These are phyloP conservation scores for Neocatenulostroma microsporum DNA, from an alignment of 2,329 filamentous ascomycete species.

Conservation along the genomic window DNA sequence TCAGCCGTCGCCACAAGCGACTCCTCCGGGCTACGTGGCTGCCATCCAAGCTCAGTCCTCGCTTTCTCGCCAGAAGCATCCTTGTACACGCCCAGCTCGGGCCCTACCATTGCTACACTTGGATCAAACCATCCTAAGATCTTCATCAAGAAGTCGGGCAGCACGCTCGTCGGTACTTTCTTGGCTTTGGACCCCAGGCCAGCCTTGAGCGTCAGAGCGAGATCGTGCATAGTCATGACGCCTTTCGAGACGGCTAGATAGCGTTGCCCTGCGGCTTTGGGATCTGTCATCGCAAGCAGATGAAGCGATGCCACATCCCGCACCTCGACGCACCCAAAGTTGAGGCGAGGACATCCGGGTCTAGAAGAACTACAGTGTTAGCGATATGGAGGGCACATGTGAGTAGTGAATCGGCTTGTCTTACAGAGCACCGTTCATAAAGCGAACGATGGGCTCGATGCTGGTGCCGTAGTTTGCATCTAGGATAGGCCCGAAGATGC, in stretches of 20 bases:
- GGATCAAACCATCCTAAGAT: conserved; percentile 15
- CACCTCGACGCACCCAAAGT: conserved; percentile 25
- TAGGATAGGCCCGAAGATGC: conserved; percentile 27
- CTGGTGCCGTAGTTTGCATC: conserved; percentile 18
- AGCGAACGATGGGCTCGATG: conserved; percentile 19
- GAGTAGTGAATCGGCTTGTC: conserved; percentile 22
- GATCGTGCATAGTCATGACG: conserved; percentile 16
- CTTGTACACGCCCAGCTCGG: conserved; percentile 19
- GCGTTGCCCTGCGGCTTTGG: conserved; percentile 20
- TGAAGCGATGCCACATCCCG: conserved; percentile 29
- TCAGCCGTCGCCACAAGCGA: conserved; percentile 17
- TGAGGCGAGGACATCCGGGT: neutral
- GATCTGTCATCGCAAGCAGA: conserved; percentile 23
- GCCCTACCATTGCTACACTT: conserved; percentile 14
- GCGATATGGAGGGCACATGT: conserved; percentile 8
- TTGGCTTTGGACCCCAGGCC: conserved; percentile 13
- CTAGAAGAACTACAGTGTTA: neutral
- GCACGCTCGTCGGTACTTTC: conserved; percentile 13
- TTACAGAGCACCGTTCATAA: conserved; percentile 27
- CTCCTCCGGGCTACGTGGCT: conserved; percentile 18
- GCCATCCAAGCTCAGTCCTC: conserved; percentile 19
- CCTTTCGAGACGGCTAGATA: conserved; percentile 16
- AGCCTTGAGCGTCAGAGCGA: conserved; percentile 20
- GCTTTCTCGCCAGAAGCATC: conserved; percentile 21
- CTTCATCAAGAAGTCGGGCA: conserved; percentile 21